phyloP scores from a whole-genome alignment of 75 land plant species.

The Isoetes taiwanensis region DNA sequence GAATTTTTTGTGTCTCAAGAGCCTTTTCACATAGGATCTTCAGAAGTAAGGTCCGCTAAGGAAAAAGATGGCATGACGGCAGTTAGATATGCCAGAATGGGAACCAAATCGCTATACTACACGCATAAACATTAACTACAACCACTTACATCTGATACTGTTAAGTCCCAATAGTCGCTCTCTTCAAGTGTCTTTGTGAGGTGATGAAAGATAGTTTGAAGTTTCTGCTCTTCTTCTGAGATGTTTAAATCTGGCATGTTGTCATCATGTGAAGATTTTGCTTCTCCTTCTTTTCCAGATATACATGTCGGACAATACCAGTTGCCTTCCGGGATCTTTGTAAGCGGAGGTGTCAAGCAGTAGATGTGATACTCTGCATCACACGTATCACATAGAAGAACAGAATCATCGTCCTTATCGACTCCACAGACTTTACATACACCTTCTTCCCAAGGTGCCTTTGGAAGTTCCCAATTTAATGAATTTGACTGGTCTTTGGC shows the following conservation, averaged over 20 bases:
- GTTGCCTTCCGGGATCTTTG: constrained; percentile 86
- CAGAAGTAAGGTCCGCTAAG: constrained; percentile 53
- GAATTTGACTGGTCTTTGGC: no score
- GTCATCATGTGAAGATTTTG: not conserved
- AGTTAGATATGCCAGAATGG: not conserved
- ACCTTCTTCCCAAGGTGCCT: constrained; percentile 94
- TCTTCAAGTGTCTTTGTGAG: constrained; percentile 38
- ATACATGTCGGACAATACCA: constrained; percentile 95
- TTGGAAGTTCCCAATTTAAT: constrained; percentile 34
- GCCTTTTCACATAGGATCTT: constrained; percentile 81
- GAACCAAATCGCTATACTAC: no score
- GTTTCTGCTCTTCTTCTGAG: constrained; percentile 4
- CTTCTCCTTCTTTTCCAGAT: constrained; percentile 23
- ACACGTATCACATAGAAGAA: constrained; percentile 84
- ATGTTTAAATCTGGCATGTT: not conserved
- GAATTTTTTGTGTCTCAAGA: constrained; percentile 40
- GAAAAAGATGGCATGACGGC: not conserved
- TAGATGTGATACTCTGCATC: constrained; percentile 96
- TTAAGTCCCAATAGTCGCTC: constrained; percentile 77
- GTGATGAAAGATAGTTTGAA: no score
- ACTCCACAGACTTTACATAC: constrained; percentile 92
- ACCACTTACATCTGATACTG: constrained; percentile 38
- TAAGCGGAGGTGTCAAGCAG: constrained; percentile 87
- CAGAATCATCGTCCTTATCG: constrained; percentile 86
- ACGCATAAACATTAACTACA: not conserved